A percentile compares a stretch with the other conserved stretches of the same genome.
These are phyloP conservation scores for Salvia miltiorrhiza DNA, from an alignment of 257 asterid genomes.

Conservation along the genomic window DNA sequence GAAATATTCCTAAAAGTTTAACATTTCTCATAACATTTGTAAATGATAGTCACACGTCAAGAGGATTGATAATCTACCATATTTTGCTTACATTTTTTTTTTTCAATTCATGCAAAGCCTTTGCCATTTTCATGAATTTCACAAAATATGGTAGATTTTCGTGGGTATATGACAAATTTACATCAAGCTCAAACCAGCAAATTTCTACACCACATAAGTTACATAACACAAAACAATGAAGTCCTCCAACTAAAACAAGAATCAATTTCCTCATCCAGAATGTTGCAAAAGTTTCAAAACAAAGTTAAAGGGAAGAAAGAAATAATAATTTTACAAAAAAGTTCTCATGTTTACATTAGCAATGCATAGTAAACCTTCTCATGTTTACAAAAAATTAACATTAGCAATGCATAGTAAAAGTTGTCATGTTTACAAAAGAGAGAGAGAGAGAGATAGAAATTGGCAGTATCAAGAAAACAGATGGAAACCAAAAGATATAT, in stretches of 20 bases:
- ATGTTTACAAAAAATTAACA: constrained; percentile 21
- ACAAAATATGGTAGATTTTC: no score
- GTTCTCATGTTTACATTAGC: constrained; percentile 13
- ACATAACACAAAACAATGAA: neutral
- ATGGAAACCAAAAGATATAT: neutral
- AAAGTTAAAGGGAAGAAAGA: neutral
- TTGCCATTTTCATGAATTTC: no score
- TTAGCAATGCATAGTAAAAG: constrained; percentile 12
- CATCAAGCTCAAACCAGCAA: neutral
- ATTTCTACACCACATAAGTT: no score
- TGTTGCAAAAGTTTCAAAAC: neutral
- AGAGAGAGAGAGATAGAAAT: neutral
- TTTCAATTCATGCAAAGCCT: no score
- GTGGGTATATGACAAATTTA: neutral
- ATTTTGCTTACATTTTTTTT: no score
- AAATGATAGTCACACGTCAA: no score
- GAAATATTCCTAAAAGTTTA: no score
- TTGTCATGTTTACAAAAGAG: constrained; percentile 18
- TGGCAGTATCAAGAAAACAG: constrained; percentile 8
- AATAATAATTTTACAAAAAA: no score
- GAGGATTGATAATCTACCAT: no score
- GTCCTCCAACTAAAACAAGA: neutral
- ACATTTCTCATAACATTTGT: no score
- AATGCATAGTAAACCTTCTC: constrained; percentile 13
- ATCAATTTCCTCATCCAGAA: neutral